Evolutionary conservation across 2,329 filamentous ascomycete genomes (phyloP).

Genomic region (Pyricularia sp.): DNA sequence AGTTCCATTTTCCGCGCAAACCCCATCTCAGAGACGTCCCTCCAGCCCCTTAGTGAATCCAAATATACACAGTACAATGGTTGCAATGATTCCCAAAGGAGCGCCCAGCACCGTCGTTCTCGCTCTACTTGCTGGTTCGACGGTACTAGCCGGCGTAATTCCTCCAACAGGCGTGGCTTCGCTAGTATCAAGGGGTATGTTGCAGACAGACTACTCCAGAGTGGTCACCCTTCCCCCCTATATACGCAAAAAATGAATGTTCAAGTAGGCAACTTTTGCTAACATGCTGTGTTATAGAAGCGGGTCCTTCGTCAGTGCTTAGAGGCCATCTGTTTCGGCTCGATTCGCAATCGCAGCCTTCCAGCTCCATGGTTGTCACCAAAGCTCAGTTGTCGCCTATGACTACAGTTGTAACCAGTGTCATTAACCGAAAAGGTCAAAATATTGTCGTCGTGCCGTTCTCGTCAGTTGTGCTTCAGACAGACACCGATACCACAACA

Average conservation of each 20-base stretch:
- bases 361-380: not conserved
- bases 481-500: not conserved
- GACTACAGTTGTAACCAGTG: not conserved
- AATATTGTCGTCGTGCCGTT: not conserved
- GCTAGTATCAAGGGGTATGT: no score
- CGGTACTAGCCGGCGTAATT: no score
- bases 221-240: no score
- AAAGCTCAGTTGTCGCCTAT: not conserved
- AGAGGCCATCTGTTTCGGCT: not conserved
- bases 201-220: no score
- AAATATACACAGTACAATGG: no score
- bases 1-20: no score
- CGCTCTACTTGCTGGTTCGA: no score
- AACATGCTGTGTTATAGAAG: not conserved
- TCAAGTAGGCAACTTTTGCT: not conserved
- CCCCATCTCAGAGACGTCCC: no score
- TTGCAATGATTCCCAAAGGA: no score
- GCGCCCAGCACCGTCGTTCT: no score
- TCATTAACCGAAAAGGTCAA: not conserved
- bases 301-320: not conserved
- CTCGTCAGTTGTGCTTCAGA: not conserved
- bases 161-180: no score
- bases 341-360: not conserved
- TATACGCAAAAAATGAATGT: not conserved
- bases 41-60: no score